phyloP scores from a whole-genome alignment of 1,284 basidiomycete genomes.

The Moniliophthora roreri region DNA sequence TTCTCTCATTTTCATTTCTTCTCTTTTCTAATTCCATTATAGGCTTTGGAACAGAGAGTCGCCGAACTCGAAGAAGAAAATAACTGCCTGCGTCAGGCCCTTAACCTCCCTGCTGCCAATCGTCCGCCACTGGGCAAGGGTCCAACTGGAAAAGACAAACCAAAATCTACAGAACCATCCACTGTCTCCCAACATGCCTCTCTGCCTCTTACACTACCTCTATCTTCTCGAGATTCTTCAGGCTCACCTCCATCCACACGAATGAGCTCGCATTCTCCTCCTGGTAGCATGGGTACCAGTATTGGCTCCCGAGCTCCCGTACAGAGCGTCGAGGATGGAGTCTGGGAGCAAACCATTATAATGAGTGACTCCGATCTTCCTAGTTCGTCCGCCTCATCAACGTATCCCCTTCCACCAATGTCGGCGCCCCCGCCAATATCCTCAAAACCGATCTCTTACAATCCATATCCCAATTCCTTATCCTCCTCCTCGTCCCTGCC shows the following conservation, averaged over 20 bases:
- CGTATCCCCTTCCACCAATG: constrained; percentile 43
- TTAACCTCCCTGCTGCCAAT: constrained; percentile 75
- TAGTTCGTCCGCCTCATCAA: constrained; percentile 36
- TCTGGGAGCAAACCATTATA: constrained; percentile 61
- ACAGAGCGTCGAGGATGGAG: constrained; percentile 42
- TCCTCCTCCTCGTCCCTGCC: constrained; percentile 39
- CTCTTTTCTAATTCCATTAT: constrained; percentile 15
- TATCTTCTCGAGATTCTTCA: constrained; percentile 48
- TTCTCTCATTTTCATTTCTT: constrained; percentile 29
- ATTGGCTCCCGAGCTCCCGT: constrained; percentile 40
- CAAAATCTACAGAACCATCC: constrained; percentile 42
- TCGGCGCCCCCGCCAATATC: constrained; percentile 30
- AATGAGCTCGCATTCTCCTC: constrained; percentile 41
- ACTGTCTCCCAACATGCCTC: constrained; percentile 15
- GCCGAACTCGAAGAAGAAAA: constrained; percentile 86
- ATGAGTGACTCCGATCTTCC: constrained; percentile 44
- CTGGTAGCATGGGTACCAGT: constrained; percentile 37
- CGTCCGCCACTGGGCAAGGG: constrained; percentile 74
- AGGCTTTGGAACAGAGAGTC: constrained; percentile 84
- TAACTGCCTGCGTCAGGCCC: constrained; percentile 68
- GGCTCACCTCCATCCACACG: constrained; percentile 42
- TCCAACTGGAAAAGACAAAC: constrained; percentile 81
- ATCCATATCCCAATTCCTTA: constrained; percentile 33
- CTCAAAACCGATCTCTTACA: constrained; percentile 37
- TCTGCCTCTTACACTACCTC: constrained; percentile 24